These are phyloP conservation scores for Penicillium sp. DNA, from an alignment of 2,329 filamentous ascomycete species.

Conservation along the genomic window DNA sequence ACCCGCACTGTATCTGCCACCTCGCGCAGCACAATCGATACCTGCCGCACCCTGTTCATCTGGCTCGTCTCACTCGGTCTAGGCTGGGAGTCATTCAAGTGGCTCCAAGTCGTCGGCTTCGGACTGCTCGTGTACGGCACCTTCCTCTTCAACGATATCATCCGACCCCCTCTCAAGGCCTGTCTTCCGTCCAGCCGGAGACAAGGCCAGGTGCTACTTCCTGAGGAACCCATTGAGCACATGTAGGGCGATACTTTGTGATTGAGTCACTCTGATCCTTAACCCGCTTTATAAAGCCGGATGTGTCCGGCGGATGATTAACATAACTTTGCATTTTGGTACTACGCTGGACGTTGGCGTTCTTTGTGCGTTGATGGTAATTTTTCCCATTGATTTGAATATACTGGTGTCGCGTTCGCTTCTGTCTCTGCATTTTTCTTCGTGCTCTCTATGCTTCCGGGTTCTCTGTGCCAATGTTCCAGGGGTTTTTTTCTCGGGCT, in stretches of 20 bases:
- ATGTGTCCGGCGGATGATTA: neutral
- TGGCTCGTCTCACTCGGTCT: conserved; percentile 93
- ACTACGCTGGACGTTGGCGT: conserved; percentile 1
- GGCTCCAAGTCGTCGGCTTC: conserved; percentile 90
- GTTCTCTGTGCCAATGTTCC: too few species aligned
- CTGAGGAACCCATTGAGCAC: conserved; percentile 84
- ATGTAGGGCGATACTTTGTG: conserved; percentile 27
- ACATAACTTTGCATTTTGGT: neutral
- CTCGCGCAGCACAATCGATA: conserved; percentile 93
- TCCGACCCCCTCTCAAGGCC: conserved; percentile 76
- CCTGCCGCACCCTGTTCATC: conserved; percentile 95
- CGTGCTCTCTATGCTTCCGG: too few species aligned
- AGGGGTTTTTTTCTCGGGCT: neutral
- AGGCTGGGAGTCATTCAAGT: conserved; percentile 97
- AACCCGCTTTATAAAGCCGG: neutral
- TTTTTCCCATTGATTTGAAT: neutral
- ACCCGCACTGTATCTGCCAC: conserved; percentile 89
- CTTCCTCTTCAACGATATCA: conserved; percentile 91
- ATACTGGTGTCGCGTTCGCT: neutral
- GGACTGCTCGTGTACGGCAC: conserved; percentile 91
- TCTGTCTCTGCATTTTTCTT: neutral
- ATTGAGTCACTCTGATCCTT: neutral
- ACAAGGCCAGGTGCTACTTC: conserved; percentile 62
- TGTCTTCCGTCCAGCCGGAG: conserved; percentile 59
- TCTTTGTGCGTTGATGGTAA: neutral